phyloP scores from a whole-genome alignment of 2,329 filamentous ascomycete genomes.

The Neopestalotiopsis clavispora region DNA sequence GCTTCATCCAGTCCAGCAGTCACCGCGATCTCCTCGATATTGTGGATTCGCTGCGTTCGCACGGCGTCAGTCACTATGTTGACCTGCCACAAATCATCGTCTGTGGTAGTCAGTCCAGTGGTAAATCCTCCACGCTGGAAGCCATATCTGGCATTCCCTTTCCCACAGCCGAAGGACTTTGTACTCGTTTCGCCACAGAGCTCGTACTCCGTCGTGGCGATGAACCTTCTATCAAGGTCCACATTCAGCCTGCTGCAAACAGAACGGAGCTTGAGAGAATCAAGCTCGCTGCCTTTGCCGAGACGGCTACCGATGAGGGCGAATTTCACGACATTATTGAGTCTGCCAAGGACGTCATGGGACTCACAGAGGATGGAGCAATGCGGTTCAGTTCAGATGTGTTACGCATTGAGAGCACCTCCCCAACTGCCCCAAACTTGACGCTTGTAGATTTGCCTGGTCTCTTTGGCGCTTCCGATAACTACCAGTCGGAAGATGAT shows the following conservation, averaged over 20 bases:
- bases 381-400: not conserved
- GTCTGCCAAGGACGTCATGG: not conserved
- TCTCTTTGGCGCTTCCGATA: not conserved
- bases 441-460: not conserved
- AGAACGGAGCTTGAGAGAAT: not conserved
- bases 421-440: not conserved
- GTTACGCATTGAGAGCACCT: not conserved
- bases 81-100: slow-evolving; percentile 47
- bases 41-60: slow-evolving; percentile 32
- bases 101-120: slow-evolving; percentile 57
- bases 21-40: slow-evolving; percentile 38
- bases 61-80: slow-evolving; percentile 37
- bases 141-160: slow-evolving; percentile 16
- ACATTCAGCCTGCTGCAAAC: not conserved
- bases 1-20: slow-evolving; percentile 5
- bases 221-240: not conserved
- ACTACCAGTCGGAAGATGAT: not conserved
- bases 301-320: not conserved
- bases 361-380: not conserved
- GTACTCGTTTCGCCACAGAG: not conserved
- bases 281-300: not conserved
- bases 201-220: not conserved
- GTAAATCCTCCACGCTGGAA: slow-evolving; percentile 55
- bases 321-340: not conserved
- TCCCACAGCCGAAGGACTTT: not conserved